Evolutionary conservation across 2,329 filamentous ascomycete species (phyloP), one percentile per base, ranked within the genome.

Genomic region (Basipetospora chlamydospora): DNA sequence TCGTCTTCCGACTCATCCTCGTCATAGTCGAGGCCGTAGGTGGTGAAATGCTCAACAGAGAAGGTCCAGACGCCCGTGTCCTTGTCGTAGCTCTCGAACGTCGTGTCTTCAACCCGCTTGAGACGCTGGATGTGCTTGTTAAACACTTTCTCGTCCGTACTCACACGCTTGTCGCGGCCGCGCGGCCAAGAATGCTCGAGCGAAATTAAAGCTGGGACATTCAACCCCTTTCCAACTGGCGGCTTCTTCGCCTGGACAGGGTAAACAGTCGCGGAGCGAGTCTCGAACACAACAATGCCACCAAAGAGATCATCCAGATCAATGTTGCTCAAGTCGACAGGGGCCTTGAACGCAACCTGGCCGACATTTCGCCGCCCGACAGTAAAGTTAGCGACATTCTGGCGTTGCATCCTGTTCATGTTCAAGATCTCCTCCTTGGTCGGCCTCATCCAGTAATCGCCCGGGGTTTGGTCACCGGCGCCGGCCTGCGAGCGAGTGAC

Each of bases 131-230:
- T 60, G 55, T 98, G 90, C 58, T 86, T 93, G 26, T 78, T 70
- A 43, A 85, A 75, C 21, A 77, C 70, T 43, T 72, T 80, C 30
- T 76, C 70, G 40, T 53, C 71, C 50, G 47, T 58, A 48, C 67
- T 47, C 32, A 63, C 60, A 44, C 64, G 67, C 52, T 71, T 73
- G 44, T 76, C 70, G 37, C 52, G 70, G 28, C 58, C 70, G 39
- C 88, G 80, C 21, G 90, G 90, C 79, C 84, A 96, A 1, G 87
- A 94, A 52, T 96, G 88, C 53, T 90, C 79, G 9, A 98, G 70
- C n/a, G 71, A 74, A 44, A 98, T 87, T 26, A 73, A 77, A 0
- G 90, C 84, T 3, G 86, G 87, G 6, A 95, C 84, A 49, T 98
- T 98, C 44, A 98, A 67, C 5, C 85, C 88, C 50, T 86, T 84